Percentiles rank a stretch among this genome's conserved stretches.
Evolutionary conservation across 257 asterid species (phyloP).

Genomic region (Perilla frutescens): DNA sequence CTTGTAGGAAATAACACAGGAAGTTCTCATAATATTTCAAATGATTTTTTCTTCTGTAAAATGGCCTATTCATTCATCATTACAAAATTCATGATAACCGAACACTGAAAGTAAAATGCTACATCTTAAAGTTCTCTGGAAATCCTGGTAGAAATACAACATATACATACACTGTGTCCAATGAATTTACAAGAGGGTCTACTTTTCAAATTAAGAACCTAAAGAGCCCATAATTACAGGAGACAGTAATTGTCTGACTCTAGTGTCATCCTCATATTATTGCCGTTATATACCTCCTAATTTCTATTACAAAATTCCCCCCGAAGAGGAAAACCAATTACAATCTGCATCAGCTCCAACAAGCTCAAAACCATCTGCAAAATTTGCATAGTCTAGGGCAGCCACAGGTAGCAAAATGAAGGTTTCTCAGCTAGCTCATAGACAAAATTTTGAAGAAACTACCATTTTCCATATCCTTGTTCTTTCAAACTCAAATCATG

Average conservation of each 20-base stretch:
- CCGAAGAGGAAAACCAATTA: background rate
- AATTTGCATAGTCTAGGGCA: slow-evolving; percentile 12
- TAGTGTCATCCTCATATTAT: slow-evolving; percentile 25
- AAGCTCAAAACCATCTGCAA: slow-evolving; percentile 34
- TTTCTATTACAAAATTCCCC: slow-evolving; percentile 18
- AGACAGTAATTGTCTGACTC: slow-evolving; percentile 18
- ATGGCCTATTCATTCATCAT: background rate
- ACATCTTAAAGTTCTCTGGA: slow-evolving; percentile 6
- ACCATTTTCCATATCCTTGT: slow-evolving; percentile 17
- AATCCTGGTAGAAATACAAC: slow-evolving; percentile 11
- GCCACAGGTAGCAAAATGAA: slow-evolving; percentile 26
- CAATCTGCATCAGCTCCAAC: slow-evolving; percentile 26
- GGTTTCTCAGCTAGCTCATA: slow-evolving; percentile 24
- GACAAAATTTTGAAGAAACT: slow-evolving; percentile 5
- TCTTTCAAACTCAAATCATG: slow-evolving; percentile 23
- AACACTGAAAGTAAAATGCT: background rate
- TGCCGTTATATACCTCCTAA: slow-evolving; percentile 18
- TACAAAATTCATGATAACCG: background rate
- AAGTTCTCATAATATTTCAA: background rate
- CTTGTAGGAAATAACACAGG: background rate
- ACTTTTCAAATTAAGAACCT: slow-evolving; percentile 18
- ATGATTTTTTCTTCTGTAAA: background rate
- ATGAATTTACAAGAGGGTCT: slow-evolving; percentile 24
- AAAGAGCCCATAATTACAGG: slow-evolving; percentile 23
- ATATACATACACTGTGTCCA: slow-evolving; percentile 18